Evolutionary conservation across 2,329 filamentous ascomycete species (phyloP).

Genomic region (Aspergillus pseudoviridinutans): DNA sequence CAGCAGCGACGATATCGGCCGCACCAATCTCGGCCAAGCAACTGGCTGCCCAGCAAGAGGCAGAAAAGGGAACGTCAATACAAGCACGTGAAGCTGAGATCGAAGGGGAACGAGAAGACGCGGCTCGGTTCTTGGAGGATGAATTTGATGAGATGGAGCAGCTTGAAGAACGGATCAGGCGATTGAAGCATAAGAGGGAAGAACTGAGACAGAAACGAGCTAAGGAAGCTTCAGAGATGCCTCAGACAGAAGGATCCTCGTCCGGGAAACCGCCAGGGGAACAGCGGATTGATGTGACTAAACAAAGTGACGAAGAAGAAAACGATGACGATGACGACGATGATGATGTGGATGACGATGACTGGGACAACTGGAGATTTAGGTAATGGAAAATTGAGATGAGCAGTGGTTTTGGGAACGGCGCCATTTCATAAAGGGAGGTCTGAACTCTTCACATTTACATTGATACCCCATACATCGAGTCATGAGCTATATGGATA

Average conservation of each 20-base stretch:
- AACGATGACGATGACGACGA: slow-evolving; percentile 31
- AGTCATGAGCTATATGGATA: slow-evolving; percentile 20
- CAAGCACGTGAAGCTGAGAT: slow-evolving; percentile 49
- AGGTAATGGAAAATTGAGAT: slow-evolving; percentile 21
- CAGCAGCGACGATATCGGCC: slow-evolving; percentile 61
- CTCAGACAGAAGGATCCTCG: slow-evolving; percentile 22
- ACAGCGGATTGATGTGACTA: slow-evolving; percentile 31
- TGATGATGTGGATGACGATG: slow-evolving; percentile 54
- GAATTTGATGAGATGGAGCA: slow-evolving; percentile 82
- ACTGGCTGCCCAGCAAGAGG: slow-evolving; percentile 51
- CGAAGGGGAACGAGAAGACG: slow-evolving; percentile 72
- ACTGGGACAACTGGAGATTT: slow-evolving; percentile 45
- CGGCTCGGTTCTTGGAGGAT: slow-evolving; percentile 65
- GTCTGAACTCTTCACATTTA: slow-evolving; percentile 25
- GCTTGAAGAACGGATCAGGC: slow-evolving; percentile 66
- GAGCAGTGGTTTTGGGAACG: slow-evolving; percentile 15
- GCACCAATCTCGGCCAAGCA: slow-evolving; percentile 64
- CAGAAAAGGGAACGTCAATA: slow-evolving; percentile 42
- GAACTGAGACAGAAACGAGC: slow-evolving; percentile 51
- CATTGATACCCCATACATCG: slow-evolving; percentile 32
- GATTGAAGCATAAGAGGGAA: slow-evolving; percentile 67
- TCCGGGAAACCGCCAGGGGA: slow-evolving; percentile 21
- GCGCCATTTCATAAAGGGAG: slow-evolving; percentile 23
- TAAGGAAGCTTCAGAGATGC: slow-evolving; percentile 23
- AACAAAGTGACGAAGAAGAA: slow-evolving; percentile 38